A percentile compares a stretch with the other conserved stretches of the same genome.
These are phyloP conservation scores for Phragmites australis DNA, from an alignment of 176 grass and related monocot genomes.

Conservation along the genomic window DNA sequence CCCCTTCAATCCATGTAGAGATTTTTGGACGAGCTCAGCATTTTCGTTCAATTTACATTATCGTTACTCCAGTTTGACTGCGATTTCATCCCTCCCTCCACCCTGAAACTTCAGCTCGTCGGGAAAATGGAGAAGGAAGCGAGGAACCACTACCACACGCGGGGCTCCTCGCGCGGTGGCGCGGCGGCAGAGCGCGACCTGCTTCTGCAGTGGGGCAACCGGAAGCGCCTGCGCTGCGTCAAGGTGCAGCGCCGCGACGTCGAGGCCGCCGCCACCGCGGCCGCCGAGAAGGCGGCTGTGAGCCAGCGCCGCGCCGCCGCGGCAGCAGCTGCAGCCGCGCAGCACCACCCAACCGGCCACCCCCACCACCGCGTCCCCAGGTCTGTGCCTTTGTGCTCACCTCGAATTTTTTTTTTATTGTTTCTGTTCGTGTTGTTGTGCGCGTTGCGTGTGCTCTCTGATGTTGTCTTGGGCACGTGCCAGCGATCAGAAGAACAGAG, in stretches of 20 bases:
- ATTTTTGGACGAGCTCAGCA: neutral
- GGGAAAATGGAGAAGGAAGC: constrained; percentile 65
- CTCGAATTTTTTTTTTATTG: neutral
- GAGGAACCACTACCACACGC: constrained; percentile 83
- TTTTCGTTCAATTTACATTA: neutral
- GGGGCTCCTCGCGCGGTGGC: constrained; percentile 56
- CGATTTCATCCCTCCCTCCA: neutral
- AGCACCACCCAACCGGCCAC: constrained; percentile 39
- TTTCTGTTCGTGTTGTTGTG: constrained; percentile 4
- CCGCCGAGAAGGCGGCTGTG: constrained; percentile 53
- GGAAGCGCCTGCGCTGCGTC: constrained; percentile 82
- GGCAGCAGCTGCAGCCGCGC: constrained; percentile 32
- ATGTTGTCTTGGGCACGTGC: constrained; percentile 9
- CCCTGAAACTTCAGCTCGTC: neutral
- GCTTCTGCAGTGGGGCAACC: constrained; percentile 86
- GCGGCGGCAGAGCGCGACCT: constrained; percentile 58
- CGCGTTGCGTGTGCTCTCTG: constrained; percentile 20
- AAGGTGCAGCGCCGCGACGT: constrained; percentile 78
- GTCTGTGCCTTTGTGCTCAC: constrained; percentile 24
- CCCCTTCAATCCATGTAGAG: neutral
- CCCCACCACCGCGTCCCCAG: constrained; percentile 51
- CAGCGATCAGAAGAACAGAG: neutral
- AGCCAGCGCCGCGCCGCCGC: constrained; percentile 62
- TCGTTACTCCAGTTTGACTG: neutral
- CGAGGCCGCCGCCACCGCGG: constrained; percentile 43